These are phyloP conservation scores for Neotropicomus parvogracilis DNA, from an alignment of 1,284 basidiomycete genomes.

Conservation along the genomic window DNA sequence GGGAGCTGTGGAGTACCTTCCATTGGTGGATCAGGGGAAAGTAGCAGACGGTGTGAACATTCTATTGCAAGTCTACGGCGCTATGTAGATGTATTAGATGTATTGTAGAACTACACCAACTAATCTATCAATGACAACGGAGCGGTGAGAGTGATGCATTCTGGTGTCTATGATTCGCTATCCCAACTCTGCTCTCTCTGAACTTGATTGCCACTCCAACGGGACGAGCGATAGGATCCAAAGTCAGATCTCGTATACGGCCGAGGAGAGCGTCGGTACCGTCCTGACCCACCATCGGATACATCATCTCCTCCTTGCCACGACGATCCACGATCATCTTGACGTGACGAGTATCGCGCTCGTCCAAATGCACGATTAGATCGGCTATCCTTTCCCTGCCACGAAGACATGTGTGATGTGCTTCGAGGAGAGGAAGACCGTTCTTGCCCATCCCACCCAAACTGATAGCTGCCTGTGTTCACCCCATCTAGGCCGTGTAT, in stretches of 20 bases:
- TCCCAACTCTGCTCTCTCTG: conserved; percentile 12
- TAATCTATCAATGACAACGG: not conserved
- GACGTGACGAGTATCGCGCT: conserved; percentile 8
- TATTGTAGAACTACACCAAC: conserved; percentile 17
- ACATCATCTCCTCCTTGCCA: not conserved
- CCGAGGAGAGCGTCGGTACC: not conserved
- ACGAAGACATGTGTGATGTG: conserved; percentile 11
- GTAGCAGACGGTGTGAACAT: not conserved
- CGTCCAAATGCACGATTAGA: not conserved
- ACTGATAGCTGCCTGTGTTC: conserved; percentile 22
- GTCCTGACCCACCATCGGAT: not conserved
- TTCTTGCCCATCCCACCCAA: conserved; percentile 1
- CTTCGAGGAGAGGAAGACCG: conserved; percentile 10
- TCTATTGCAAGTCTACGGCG: conserved; percentile 3
- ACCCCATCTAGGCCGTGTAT: conserved; percentile 50
- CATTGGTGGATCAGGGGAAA: conserved; percentile 15
- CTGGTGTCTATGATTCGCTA: conserved; percentile 5
- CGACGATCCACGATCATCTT: not conserved
- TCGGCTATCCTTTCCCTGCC: conserved; percentile 9
- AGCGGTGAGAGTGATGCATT: conserved; percentile 3
- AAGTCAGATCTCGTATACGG: conserved; percentile 6
- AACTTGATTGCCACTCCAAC: conserved; percentile 1
- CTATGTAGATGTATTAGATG: no score
- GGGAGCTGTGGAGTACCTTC: conserved; percentile 27
- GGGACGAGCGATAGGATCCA: conserved; percentile 5